Conservation (phyloP, 2,329 filamentous ascomycete genomes). For the Botrytis galanthina region DNA sequence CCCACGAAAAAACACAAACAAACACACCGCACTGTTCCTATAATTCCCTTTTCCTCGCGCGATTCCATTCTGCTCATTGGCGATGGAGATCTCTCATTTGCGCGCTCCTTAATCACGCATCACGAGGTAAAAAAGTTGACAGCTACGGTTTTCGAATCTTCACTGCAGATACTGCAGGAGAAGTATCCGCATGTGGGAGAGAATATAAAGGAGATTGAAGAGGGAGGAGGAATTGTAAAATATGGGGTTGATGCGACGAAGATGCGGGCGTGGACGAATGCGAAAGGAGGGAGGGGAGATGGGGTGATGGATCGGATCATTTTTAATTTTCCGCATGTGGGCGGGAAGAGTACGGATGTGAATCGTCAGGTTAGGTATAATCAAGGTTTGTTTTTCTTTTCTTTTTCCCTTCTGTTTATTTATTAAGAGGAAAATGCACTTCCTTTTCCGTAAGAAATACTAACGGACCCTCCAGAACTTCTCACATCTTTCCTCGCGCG, state of each 20-base stretch:
- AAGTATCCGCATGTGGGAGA: slow-evolving; percentile 73
- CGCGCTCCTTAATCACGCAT: slow-evolving; percentile 61
- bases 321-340: slow-evolving; percentile 98
- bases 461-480: slow-evolving; percentile 48
- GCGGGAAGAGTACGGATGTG: slow-evolving; percentile 86
- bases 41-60: slow-evolving; percentile 64
- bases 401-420: neutral
- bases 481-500: slow-evolving; percentile 66
- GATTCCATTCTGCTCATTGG: slow-evolving; percentile 74
- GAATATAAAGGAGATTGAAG: slow-evolving; percentile 55
- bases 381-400: slow-evolving; percentile 48
- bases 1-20: slow-evolving; percentile 16
- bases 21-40: slow-evolving; percentile 44
- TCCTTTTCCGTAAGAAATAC: neutral
- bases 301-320: slow-evolving; percentile 71
- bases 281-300: slow-evolving; percentile 32
- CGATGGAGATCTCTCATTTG: slow-evolving; percentile 79
- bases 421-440: neutral
- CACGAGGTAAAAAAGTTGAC: slow-evolving; percentile 66
- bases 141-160: slow-evolving; percentile 65
- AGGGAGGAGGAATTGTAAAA: slow-evolving; percentile 47
- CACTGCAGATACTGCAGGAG: slow-evolving; percentile 53
- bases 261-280: slow-evolving; percentile 47
- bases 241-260: slow-evolving; percentile 68
- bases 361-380: slow-evolving; percentile 93